phyloP scores from a whole-genome alignment of 257 asterid species.

The Solanum rostratum region DNA sequence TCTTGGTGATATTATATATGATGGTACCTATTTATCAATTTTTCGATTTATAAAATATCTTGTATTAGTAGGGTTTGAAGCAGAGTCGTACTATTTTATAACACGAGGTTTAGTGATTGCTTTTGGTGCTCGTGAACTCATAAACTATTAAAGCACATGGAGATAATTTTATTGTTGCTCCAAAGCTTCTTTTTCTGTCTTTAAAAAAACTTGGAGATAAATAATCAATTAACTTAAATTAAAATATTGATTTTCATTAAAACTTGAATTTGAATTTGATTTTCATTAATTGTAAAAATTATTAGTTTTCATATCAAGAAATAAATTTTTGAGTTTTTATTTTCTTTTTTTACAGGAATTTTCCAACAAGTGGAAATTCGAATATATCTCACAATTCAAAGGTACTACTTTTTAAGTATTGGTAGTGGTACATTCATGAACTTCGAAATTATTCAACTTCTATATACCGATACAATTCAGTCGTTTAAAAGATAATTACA shows the following conservation, averaged over 20 bases:
- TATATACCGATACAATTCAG: rapidly evolving
- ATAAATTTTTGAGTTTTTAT: background rate
- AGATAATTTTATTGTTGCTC: no score
- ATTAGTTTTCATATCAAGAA: background rate
- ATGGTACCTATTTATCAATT: background rate
- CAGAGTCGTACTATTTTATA: rapidly evolving
- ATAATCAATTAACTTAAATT: background rate
- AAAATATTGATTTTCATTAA: background rate
- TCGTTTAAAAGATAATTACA: background rate
- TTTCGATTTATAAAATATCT: background rate
- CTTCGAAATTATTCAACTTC: background rate
- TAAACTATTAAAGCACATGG: no score
- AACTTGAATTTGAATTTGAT: background rate
- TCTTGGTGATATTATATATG: background rate
- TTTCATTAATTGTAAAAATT: background rate
- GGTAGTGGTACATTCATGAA: background rate
- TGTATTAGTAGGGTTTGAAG: rapidly evolving
- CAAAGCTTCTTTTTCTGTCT: no score
- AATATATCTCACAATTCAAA: slow-evolving; percentile 39
- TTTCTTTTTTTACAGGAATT: slow-evolving; percentile 34
- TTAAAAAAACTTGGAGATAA: background rate
- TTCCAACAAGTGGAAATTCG: slow-evolving; percentile 43
- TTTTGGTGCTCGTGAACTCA: no score
- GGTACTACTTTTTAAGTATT: slow-evolving; percentile 3
- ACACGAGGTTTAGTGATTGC: rapidly evolving